These are phyloP conservation scores for Chaetomium fimeti DNA, from an alignment of 495 filamentous ascomycete genomes.

Conservation along the genomic window DNA sequence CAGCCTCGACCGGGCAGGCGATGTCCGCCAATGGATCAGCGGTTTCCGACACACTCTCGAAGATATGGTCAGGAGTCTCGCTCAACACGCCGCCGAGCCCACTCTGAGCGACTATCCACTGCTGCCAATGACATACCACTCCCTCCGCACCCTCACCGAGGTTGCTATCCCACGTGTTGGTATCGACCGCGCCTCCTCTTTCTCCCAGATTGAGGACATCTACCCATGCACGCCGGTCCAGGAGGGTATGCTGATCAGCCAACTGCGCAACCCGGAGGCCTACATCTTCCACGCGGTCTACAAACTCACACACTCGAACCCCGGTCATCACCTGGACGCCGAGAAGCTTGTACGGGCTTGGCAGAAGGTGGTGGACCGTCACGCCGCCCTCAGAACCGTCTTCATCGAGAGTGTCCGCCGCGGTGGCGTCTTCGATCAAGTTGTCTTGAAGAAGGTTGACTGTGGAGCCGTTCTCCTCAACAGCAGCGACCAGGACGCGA, in stretches of 20 bases:
- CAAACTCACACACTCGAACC: slow-evolving; percentile 13
- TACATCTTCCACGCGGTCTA: slow-evolving; percentile 32
- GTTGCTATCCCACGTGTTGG: slow-evolving; percentile 19
- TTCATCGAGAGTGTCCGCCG: slow-evolving; percentile 56
- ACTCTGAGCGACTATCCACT: slow-evolving; percentile 31
- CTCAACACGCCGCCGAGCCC: slow-evolving; percentile 15
- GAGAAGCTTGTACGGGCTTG: slow-evolving; percentile 49
- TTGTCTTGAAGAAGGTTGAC: slow-evolving; percentile 26
- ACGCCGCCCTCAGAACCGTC: slow-evolving; percentile 54
- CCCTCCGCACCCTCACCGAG: slow-evolving; percentile 19
- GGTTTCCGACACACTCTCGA: slow-evolving; percentile 21
- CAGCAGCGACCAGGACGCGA: slow-evolving; percentile 14
- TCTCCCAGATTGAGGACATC: slow-evolving; percentile 36
- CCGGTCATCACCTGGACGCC: slow-evolving; percentile 36
- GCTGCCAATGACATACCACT: slow-evolving; percentile 24
- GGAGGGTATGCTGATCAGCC: slow-evolving; percentile 50
- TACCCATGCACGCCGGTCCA: slow-evolving; percentile 63
- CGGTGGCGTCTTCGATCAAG: slow-evolving; percentile 40
- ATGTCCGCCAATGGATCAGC: slow-evolving; percentile 25
- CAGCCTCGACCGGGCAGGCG: slow-evolving; percentile 27
- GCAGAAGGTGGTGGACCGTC: slow-evolving; percentile 53
- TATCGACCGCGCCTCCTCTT: slow-evolving; percentile 21
- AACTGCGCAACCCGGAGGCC: slow-evolving; percentile 27
- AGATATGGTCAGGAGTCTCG: slow-evolving; percentile 17
- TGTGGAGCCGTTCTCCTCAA: slow-evolving; percentile 19